These are phyloP conservation scores for Aegilops speltoides DNA, from an alignment of 176 grass and related monocot genomes.

Conservation along the genomic window DNA sequence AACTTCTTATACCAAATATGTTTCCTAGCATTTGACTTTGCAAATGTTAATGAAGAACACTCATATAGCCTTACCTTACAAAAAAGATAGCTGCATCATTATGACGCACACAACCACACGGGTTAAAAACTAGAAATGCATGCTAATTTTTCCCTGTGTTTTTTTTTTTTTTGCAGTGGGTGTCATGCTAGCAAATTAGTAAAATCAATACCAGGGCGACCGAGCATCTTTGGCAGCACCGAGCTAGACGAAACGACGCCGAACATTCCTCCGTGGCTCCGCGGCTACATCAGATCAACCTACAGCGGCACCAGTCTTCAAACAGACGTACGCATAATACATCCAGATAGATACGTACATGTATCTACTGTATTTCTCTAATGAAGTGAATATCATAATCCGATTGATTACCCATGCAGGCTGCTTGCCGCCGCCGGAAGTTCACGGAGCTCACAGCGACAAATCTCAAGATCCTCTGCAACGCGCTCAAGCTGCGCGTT, in stretches of 20 bases:
- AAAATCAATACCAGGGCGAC: too few species aligned
- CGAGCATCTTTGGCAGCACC: too few species aligned
- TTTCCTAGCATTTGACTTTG: too few species aligned
- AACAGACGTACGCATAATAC: not conserved
- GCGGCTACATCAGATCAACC: not conserved
- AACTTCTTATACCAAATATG: too few species aligned
- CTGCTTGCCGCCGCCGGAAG: slow-evolving; percentile 12
- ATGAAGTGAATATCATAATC: not conserved
- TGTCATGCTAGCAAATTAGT: not conserved
- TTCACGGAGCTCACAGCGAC: slow-evolving; percentile 74
- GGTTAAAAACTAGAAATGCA: not conserved
- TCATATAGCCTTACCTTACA: too few species aligned
- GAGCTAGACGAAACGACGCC: too few species aligned
- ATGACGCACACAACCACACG: too few species aligned
- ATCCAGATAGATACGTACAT: not conserved
- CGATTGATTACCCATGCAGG: too few species aligned
- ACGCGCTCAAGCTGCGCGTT: slow-evolving; percentile 44
- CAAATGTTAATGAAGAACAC: too few species aligned
- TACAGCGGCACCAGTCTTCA: not conserved
- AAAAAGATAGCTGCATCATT: too few species aligned
- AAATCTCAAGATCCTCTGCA: slow-evolving; percentile 61
- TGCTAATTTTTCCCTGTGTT: not conserved
- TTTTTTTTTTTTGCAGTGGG: not conserved
- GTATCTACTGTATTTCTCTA: not conserved
- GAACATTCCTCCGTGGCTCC: too few species aligned